Evolutionary conservation across 208 protist genomes (phyloP), one percentile per base, ranked within the genome.

Genomic region (Leptomonas pyrrhocoris): DNA sequence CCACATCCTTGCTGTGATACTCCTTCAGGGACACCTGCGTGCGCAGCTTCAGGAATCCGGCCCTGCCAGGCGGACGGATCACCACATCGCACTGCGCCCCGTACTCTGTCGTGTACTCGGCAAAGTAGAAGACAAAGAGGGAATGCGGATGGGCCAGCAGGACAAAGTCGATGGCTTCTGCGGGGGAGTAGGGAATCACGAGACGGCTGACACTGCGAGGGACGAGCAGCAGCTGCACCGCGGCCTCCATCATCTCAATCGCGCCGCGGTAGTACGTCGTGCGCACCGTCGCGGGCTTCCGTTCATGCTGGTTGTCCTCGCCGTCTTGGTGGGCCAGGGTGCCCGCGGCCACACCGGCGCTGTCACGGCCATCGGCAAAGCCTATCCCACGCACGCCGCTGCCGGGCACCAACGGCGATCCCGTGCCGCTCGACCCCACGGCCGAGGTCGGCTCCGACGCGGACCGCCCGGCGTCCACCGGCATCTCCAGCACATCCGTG

Each of bases 51-150:
- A 92, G 56, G 73, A 92, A 96, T 46, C 68, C 75, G 6, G 46
- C 72, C 31, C 63, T 45, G 62, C 70, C 46, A 13, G 89, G 86
- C 16, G 92, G 92, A 4, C 89, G 89, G 12, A 96, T 70, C 28
- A 96, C 73, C 16, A 91, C 82, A 49, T 87, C 82, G 71, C 90
- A 94, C 57, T 79, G 70, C 8, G 72, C 63, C 34, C 86, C 88
- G 50, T 77, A 80, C 42, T 81, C 73, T 55, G 83, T 93, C 8
- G 79, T 74, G 81, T 93, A 96, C 67, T 96, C 92, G 40, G 86
- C 85, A 71, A 94, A 94, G 76, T 92, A 96, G 61, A 96, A 96
- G 56, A 96, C 87, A 80, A 96, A 96, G 5, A 88, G 91, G 43
- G 74, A 86, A 45, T 77, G 76, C 16, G 85, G 87, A 64, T 88